Conservation (phyloP, 768 basidiomycete species). For the Termitomyces sp. region DNA sequence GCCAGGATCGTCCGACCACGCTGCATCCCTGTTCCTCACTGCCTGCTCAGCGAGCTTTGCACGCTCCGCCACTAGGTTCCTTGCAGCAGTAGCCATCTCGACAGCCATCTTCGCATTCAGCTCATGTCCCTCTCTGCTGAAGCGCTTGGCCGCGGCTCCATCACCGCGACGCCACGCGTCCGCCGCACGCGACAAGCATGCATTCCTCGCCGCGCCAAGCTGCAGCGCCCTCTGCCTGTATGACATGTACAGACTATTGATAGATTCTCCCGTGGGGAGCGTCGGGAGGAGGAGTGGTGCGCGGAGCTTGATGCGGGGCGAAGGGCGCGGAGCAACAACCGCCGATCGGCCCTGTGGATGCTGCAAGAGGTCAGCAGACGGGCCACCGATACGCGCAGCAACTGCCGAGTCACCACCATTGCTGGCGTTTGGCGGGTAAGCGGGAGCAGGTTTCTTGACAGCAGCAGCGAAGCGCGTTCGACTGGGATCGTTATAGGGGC, state of each 20-base stretch:
- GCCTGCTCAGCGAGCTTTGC: slow-evolving; percentile 72
- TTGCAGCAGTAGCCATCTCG: slow-evolving; percentile 85
- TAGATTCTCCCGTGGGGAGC: slow-evolving; percentile 75
- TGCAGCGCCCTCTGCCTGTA: slow-evolving; percentile 88
- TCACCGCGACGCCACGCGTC: slow-evolving; percentile 96
- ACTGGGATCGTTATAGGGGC: slow-evolving; percentile 68
- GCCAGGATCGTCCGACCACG: slow-evolving; percentile 80
- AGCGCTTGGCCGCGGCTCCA: slow-evolving; percentile 92
- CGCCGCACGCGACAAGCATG: slow-evolving; percentile 90
- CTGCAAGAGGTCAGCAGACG: slow-evolving; percentile 58
- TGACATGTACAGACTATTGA: slow-evolving; percentile 82
- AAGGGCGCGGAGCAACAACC: slow-evolving; percentile 75
- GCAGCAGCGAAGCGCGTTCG: slow-evolving; percentile 89
- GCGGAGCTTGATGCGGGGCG: slow-evolving; percentile 81
- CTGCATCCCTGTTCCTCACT: slow-evolving; percentile 62
- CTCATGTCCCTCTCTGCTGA: slow-evolving; percentile 91
- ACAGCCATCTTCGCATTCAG: slow-evolving; percentile 86
- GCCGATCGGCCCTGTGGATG: slow-evolving; percentile 45
- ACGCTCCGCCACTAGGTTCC: slow-evolving; percentile 81
- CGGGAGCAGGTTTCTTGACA: slow-evolving; percentile 65
- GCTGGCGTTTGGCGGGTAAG: slow-evolving; percentile 14
- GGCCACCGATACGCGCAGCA: slow-evolving; percentile 49
- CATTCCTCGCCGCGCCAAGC: slow-evolving; percentile 90
- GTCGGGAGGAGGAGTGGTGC: slow-evolving; percentile 85
- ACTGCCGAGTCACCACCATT: slow-evolving; percentile 36